phyloP scores from a whole-genome alignment of 108 stramenopile species.

The Seminavis robusta region DNA sequence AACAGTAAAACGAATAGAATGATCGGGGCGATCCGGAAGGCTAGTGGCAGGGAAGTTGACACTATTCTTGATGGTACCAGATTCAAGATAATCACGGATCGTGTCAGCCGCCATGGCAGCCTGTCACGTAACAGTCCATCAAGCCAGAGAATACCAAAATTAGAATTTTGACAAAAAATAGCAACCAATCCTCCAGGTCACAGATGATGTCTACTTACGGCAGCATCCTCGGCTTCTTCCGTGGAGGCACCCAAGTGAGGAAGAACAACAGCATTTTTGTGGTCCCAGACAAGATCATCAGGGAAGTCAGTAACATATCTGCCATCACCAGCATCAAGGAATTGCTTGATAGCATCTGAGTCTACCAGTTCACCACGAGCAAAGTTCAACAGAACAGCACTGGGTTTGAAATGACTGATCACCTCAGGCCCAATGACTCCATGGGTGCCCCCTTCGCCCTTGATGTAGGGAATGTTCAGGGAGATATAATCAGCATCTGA shows the following conservation, averaged over 20 bases:
- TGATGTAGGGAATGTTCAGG: constrained; percentile 94
- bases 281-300: constrained; percentile 82
- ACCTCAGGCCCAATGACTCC: constrained; percentile 81
- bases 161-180: not conserved
- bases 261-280: constrained; percentile 82
- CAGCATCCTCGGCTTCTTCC: constrained; percentile 94
- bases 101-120: constrained; percentile 90
- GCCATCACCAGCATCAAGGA: constrained; percentile 74
- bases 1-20: constrained; percentile 79
- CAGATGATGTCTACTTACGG: constrained; percentile 25
- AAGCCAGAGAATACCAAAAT: not conserved
- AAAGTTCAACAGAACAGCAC: constrained; percentile 89
- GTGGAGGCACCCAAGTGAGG: constrained; percentile 97
- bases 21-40: constrained; percentile 55
- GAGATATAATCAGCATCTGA: constrained; percentile 87
- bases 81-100: constrained; percentile 83
- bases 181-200: not conserved
- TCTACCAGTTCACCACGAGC: constrained; percentile 95
- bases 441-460: constrained; percentile 87
- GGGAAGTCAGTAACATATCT: constrained; percentile 88
- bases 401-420: constrained; percentile 71
- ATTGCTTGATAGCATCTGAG: constrained; percentile 83
- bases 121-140: not conserved
- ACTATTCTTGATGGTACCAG: constrained; percentile 79
- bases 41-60: constrained; percentile 88